Evolutionary conservation across 331 rosid genomes (phyloP).

Genomic region (Pyrus hybrid): DNA sequence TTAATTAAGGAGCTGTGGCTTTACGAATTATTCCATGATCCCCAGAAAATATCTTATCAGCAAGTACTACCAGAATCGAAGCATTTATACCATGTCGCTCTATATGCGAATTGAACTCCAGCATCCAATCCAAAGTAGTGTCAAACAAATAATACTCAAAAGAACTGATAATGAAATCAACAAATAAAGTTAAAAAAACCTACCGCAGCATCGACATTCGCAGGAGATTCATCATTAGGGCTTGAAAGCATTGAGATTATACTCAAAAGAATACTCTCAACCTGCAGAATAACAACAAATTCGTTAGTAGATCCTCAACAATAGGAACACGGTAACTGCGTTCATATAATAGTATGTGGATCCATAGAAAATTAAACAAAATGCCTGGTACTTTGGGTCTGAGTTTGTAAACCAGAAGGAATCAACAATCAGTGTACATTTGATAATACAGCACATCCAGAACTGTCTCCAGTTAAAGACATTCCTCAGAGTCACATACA

Average conservation of each 20-base stretch:
- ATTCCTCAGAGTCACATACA: neutral
- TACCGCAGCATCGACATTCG: conserved; percentile 49
- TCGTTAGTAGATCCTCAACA: neutral
- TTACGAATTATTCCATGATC: neutral
- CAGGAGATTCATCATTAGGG: conserved; percentile 57
- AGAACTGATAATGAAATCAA: neutral
- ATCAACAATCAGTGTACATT: neutral
- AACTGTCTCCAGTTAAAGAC: neutral
- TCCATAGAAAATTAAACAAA: neutral
- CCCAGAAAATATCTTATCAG: neutral
- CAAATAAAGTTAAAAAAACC: neutral
- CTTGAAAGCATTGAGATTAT: conserved; percentile 54
- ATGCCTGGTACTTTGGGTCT: neutral
- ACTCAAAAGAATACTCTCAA: conserved; percentile 47
- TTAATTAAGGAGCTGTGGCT: neutral
- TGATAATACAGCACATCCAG: neutral
- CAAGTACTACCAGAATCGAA: neutral
- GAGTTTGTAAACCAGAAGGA: neutral
- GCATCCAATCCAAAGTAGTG: neutral
- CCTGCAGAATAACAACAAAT: conserved; percentile 22
- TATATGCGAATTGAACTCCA: neutral
- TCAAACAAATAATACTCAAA: neutral
- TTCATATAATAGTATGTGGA: neutral
- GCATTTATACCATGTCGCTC: neutral
- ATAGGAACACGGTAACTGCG: neutral